Conservation (phyloP, 805 yeast genomes). For the Kregervanrija pseudodelftensis region DNA sequence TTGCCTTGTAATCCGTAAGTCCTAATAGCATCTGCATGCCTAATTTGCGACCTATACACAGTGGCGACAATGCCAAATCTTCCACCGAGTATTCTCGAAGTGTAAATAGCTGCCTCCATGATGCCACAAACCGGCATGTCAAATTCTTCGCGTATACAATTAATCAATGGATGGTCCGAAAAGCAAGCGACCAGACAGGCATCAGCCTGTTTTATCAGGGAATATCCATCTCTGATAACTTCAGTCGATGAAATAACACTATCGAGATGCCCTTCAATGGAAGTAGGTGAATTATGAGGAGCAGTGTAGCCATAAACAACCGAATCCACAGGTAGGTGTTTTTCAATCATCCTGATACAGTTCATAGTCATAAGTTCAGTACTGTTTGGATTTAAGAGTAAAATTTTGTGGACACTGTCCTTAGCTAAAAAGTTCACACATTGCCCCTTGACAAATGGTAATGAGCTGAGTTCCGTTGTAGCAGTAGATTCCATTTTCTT, state of each 20-base stretch:
- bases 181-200: conserved; percentile 30
- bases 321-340: conserved; percentile 24
- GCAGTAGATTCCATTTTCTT: neutral
- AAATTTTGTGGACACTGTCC: conserved; percentile 12
- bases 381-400: conserved; percentile 27
- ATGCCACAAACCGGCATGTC: conserved; percentile 29
- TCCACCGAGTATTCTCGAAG: conserved; percentile 27
- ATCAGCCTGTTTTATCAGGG: conserved; percentile 21
- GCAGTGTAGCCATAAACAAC: conserved; percentile 27
- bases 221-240: conserved; percentile 25
- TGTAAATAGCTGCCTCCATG: conserved; percentile 29
- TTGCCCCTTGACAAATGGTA: conserved; percentile 3
- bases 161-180: conserved; percentile 29
- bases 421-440: conserved; percentile 1
- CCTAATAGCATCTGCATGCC: conserved; percentile 26
- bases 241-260: conserved; percentile 28
- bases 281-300: conserved; percentile 20
- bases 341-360: conserved; percentile 26
- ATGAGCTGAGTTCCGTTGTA: neutral
- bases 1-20: conserved; percentile 23
- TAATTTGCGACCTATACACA: conserved; percentile 24
- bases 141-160: conserved; percentile 30
- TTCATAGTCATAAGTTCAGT: conserved; percentile 25
- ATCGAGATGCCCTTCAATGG: conserved; percentile 30
- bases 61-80: conserved; percentile 29